A percentile compares a stretch with the other conserved stretches of the same genome.
phyloP scores from a whole-genome alignment of 208 protist species.

The Trypanosoma melophagium region DNA sequence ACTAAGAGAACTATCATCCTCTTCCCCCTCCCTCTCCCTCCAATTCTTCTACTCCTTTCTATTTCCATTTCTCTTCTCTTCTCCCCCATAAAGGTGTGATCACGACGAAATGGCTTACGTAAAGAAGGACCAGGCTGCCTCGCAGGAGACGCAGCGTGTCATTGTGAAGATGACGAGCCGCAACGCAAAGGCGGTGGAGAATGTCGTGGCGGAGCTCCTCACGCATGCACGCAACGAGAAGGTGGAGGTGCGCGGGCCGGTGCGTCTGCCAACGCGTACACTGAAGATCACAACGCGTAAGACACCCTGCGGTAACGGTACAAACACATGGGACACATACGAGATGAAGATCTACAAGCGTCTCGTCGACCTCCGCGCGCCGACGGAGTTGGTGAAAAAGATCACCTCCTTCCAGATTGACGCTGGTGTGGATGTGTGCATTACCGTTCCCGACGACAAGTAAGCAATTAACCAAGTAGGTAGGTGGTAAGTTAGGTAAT shows the following conservation, averaged over 20 bases:
- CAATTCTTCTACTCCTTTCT: background rate
- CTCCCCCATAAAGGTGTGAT: conserved; percentile 40
- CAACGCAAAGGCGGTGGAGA: conserved; percentile 97
- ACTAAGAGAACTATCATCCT: conserved; percentile 4
- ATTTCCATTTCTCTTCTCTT: conserved; percentile 2
- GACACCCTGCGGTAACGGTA: conserved; percentile 99
- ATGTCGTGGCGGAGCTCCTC: conserved; percentile 95
- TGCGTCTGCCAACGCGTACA: conserved; percentile 98
- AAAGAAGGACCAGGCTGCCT: conserved; percentile 66
- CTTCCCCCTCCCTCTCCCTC: conserved; percentile 8
- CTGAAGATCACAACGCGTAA: conserved; percentile 98
- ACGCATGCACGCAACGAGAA: conserved; percentile 94
- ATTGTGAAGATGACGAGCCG: conserved; percentile 97
- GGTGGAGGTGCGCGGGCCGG: conserved; percentile 96
- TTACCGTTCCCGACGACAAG: conserved; percentile 72
- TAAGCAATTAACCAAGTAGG: background rate
- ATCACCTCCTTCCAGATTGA: conserved; percentile 92
- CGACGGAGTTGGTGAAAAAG: conserved; percentile 87
- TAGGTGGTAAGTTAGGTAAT: background rate
- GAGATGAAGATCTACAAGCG: conserved; percentile 99
- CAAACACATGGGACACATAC: conserved; percentile 99
- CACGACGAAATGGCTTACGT: conserved; percentile 79
- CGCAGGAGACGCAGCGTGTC: conserved; percentile 86
- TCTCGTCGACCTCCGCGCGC: conserved; percentile 96
- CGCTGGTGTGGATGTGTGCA: conserved; percentile 85